Conservation (phyloP, 73 alveolate species). For the Paramecium primaurelia region DNA sequence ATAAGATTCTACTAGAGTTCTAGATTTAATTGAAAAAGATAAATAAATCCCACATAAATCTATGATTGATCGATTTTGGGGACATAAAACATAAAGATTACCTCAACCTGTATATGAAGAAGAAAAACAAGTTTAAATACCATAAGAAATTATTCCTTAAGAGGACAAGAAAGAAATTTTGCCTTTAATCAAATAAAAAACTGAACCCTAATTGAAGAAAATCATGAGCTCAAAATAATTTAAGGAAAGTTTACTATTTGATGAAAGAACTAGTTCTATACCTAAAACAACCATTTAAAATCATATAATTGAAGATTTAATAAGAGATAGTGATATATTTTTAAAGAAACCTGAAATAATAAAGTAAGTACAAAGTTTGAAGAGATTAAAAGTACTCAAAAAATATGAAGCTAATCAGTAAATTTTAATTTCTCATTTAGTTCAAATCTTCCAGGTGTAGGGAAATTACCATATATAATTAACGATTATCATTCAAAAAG, state of each 20-base stretch:
- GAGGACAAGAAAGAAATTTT: neutral
- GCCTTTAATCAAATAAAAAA: neutral
- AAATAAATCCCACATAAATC: neutral
- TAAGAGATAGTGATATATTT: conserved; percentile 31
- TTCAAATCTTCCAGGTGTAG: conserved; percentile 40
- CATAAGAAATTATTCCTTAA: neutral
- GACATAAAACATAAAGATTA: neutral
- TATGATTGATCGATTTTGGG: conserved; percentile 7
- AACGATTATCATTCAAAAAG: conserved; percentile 59
- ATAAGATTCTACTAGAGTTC: neutral
- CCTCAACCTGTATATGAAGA: neutral
- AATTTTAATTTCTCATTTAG: neutral
- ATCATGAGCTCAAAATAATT: conserved; percentile 1
- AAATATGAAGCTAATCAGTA: conserved; percentile 46
- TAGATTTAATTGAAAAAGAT: neutral
- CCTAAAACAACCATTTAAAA: conserved; percentile 57
- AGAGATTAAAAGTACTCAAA: conserved; percentile 31
- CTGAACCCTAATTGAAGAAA: neutral
- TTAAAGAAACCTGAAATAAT: conserved; percentile 14
- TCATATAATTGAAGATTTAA: conserved; percentile 40
- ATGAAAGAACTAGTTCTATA: conserved; percentile 56
- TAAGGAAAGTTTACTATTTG: conserved; percentile 49
- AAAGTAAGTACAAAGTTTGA: conserved; percentile 34
- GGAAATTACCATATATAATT: conserved; percentile 51
- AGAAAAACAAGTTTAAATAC: neutral